Evolutionary conservation across 2,329 filamentous ascomycete species (phyloP), one percentile per base, ranked within the genome.

Genomic region (Bipolaris zeicola): DNA sequence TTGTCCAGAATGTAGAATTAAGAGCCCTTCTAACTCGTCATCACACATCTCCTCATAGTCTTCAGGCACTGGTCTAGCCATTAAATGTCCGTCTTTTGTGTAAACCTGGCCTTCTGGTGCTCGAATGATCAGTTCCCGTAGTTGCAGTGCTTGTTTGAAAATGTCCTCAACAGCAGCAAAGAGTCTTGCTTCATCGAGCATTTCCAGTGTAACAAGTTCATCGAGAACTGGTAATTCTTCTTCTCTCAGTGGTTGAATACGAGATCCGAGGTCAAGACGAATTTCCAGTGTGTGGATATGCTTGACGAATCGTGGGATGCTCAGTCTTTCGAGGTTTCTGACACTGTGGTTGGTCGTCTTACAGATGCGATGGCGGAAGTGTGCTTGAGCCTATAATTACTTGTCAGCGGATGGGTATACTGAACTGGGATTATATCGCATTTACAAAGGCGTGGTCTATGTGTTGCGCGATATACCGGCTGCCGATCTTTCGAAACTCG

Each of bases 371-470:
- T 26, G 20, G 5, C 20, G 8, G n/a, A 60, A 54, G 22, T 24
- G 20, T 7, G 22, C 31, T 10, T 45, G 14, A 26, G n/a, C 34
- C 54, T 60, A 8, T 11, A 22, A 20, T 28, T 5, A 24, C 6
- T 5, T 48, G 16, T 54, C 16, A 57, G 46, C 24, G 11, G 7
- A 10, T 43, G 3, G 4, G 31, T 22, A 36, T 41, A 8, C n/a
- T 26, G 20, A 16, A 24, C 11, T 36, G 10, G 10, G 31, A 6
- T 6, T 13, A 26, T 14, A 37, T 31, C 3, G 34, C 6, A 44
- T 36, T 47, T 46, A 60, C 54, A 43, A 52, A 57, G 22, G 13
- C 22, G 20, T 44, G 20, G 13, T 60, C 50, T 11, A 54, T 54
- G 14, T 26, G 50, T 16, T 47, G 14, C 4, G n/a, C 14, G 28